Base-by-base conservation (phyloP, 2,329 filamentous ascomycete genomes). In the Fusarium sp. region DNA sequence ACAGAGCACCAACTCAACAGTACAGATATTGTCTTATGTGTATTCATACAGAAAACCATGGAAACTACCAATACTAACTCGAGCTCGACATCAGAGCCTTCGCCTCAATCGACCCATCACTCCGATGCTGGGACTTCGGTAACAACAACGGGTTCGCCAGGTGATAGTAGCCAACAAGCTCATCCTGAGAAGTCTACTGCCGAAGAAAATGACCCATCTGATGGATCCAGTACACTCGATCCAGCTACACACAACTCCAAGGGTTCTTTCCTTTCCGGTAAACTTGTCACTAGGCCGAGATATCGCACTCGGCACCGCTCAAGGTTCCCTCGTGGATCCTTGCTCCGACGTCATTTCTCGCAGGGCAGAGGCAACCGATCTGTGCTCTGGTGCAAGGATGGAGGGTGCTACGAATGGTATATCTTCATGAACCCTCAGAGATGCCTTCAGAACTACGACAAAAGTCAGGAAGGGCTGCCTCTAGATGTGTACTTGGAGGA, bases 351-450 rank as follows among this genome's bases (percentile, higher is more conserved):
- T 11, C 73, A 75, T 32, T 57, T 68, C n/a, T 50, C 48, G 1
- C 56, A 23, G 1, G 73, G 73, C 21, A 65, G 73, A 14, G 71
- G 65, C 11, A 43, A 59, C 32, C 62, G 66, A 11, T 36, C 45
- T 4, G 40, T 47, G 28, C 48, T 24, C 12, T 71, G 69, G 59
- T 75, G 73, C 17, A 65, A 57, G 15, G 39, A 69, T 19, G n/a
- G 32, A n/a, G 4, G 17, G 4, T 74, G 72, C 20, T 3, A 30
- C 5, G n/a, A 72, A 17, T 34, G 30, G 6, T 24, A 32, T 11
- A 45, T 66, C 14, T 60, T 69, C 17, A 52, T 44, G 21, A 43
- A 47, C 3, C 72, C 71, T 17, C 5, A 24, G 14, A 7, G 51
- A 5, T 53, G 59, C 21, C 39, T 66, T 4, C 9, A 21, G 7